phyloP scores from a whole-genome alignment of 805 yeast genomes.

The Metschnikowia aberdeeniae region DNA sequence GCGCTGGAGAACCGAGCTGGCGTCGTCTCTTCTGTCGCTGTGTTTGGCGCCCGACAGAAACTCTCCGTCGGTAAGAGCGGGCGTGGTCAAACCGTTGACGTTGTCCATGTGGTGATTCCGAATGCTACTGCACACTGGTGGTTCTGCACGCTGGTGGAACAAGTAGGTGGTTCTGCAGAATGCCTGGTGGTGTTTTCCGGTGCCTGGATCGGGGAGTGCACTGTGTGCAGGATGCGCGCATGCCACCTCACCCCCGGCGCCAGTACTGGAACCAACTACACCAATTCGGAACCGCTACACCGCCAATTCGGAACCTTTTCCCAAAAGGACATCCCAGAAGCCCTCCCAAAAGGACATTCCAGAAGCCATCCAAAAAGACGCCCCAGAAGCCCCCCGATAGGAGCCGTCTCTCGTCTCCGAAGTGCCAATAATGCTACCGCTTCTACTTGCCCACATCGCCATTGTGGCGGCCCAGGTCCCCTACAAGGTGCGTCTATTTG shows the following conservation, averaged over 20 bases:
- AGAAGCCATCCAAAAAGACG: too few species aligned
- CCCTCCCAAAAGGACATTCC: too few species aligned
- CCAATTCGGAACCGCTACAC: too few species aligned
- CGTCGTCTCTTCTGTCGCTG: constrained; percentile 10
- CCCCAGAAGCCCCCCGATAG: too few species aligned
- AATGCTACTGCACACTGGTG: too few species aligned
- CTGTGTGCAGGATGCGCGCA: background rate
- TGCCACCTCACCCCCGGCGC: background rate
- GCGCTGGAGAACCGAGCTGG: constrained; percentile 27
- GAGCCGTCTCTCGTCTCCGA: too few species aligned
- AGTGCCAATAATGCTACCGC: too few species aligned
- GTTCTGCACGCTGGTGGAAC: too few species aligned
- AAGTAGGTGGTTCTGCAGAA: background rate
- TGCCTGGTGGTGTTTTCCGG: background rate
- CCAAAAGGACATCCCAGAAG: too few species aligned
- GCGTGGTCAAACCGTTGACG: constrained; percentile 33
- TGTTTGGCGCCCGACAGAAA: constrained; percentile 9
- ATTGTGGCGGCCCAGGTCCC: constrained; percentile 2
- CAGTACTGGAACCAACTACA: too few species aligned
- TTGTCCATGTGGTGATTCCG: constrained; percentile 1
- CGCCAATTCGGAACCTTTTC: too few species aligned
- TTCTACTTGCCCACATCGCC: background rate
- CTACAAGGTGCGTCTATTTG: constrained; percentile 7
- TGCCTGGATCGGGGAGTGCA: background rate
- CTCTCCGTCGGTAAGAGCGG: constrained; percentile 29